phyloP scores from a whole-genome alignment of 306 rosid genomes.

The Begonia masoniana region DNA sequence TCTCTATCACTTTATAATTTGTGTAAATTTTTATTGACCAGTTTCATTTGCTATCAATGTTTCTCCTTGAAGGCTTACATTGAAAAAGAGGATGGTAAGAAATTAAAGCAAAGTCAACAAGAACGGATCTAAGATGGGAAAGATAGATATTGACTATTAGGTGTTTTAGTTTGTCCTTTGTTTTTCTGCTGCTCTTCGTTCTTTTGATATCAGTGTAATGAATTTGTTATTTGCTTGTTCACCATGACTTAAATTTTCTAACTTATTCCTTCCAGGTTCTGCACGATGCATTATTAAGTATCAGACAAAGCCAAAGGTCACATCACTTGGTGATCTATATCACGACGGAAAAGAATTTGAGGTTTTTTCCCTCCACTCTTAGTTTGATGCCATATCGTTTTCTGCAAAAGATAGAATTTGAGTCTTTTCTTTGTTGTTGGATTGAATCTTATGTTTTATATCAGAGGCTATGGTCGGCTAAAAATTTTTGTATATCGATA shows the following conservation, averaged over 20 bases:
- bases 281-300: conserved; percentile 96
- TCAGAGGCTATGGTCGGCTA: too few species aligned
- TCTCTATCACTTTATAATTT: too few species aligned
- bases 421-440: too few species aligned
- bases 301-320: conserved; percentile 94
- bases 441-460: too few species aligned
- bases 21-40: too few species aligned
- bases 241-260: neutral
- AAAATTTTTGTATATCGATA: too few species aligned
- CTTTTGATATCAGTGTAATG: neutral
- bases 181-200: neutral
- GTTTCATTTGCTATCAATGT: too few species aligned
- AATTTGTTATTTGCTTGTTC: conserved; percentile 13
- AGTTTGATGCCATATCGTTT: conserved; percentile 3
- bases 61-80: conserved; percentile 67
- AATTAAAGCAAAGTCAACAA: conserved; percentile 93
- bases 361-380: conserved; percentile 31
- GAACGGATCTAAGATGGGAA: conserved; percentile 99
- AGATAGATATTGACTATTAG: conserved; percentile 99
- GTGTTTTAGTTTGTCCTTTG: conserved; percentile 15
- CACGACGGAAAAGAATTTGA: conserved; percentile 98
- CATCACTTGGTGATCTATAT: conserved; percentile 84
- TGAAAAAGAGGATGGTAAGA: conserved; percentile 96
- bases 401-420: neutral
- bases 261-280: conserved; percentile 41